Evolutionary conservation across 2,329 filamentous ascomycete genomes (phyloP).

Genomic region (Botrytis medusae): DNA sequence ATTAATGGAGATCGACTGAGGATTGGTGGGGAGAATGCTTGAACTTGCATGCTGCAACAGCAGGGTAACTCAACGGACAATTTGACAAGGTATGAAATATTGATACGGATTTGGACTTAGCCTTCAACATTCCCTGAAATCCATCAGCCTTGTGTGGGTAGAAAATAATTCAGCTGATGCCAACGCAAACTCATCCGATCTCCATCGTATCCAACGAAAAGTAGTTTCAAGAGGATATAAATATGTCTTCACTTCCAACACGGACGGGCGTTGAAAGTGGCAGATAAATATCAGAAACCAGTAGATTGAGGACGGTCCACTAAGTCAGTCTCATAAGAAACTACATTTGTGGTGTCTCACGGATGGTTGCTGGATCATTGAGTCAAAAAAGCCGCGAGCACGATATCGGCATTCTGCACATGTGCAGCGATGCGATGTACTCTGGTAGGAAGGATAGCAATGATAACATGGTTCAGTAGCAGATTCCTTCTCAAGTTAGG

Average conservation of each 20-base stretch:
- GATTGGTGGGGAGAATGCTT: conserved; percentile 22
- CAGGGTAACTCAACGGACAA: conserved; percentile 10
- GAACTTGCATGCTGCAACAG: conserved; percentile 24
- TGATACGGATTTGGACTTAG: conserved; percentile 19
- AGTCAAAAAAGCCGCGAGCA: not conserved
- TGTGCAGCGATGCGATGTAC: not conserved
- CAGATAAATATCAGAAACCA: not conserved
- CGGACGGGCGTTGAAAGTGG: not conserved
- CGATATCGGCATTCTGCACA: not conserved
- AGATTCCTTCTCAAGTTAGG: not conserved
- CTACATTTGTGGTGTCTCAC: not conserved
- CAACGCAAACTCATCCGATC: conserved; percentile 1
- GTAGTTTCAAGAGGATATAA: conserved; percentile 1
- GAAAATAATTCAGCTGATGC: conserved; percentile 21
- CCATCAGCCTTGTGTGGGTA: conserved; percentile 21
- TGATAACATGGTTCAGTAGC: not conserved
- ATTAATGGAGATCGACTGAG: not conserved
- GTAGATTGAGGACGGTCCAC: no score
- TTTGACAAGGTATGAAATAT: conserved; percentile 14
- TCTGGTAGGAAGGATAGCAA: not conserved
- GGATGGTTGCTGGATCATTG: conserved; percentile 6
- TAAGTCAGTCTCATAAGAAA: not conserved
- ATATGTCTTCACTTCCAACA: conserved; percentile 4
- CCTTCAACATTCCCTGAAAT: conserved; percentile 1
- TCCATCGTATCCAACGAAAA: not conserved